A percentile compares a stretch with the other conserved stretches of the same genome.
phyloP scores from a whole-genome alignment of 257 asterid species.

The Cordia subcordata region DNA sequence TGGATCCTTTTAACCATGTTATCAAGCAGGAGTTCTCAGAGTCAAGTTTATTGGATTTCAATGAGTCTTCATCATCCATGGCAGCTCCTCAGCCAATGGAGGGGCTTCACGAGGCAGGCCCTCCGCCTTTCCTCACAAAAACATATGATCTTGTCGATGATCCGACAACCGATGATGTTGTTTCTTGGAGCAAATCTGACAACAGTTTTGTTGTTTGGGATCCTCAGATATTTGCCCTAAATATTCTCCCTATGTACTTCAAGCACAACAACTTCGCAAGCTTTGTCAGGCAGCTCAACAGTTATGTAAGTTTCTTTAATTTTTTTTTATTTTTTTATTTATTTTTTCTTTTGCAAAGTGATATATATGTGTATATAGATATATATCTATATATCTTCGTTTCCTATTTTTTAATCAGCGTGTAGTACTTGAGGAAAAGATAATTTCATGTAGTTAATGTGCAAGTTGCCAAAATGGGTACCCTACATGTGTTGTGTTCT shows the following conservation, averaged over 20 bases:
- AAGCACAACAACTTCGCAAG: slow-evolving; percentile 75
- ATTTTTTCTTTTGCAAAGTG: too few species aligned
- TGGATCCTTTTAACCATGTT: slow-evolving; percentile 29
- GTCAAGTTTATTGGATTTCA: slow-evolving; percentile 19
- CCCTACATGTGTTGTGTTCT: too few species aligned
- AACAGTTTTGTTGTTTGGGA: slow-evolving; percentile 80
- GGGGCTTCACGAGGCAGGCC: slow-evolving; percentile 43
- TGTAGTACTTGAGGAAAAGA: too few species aligned
- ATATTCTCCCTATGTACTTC: slow-evolving; percentile 72
- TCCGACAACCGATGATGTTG: slow-evolving; percentile 43
- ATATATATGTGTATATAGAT: too few species aligned
- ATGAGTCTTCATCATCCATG: slow-evolving; percentile 2
- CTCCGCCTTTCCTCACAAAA: slow-evolving; percentile 69
- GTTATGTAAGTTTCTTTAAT: slow-evolving; percentile 45
- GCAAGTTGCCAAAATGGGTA: too few species aligned
- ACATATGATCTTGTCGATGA: slow-evolving; percentile 71
- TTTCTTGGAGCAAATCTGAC: slow-evolving; percentile 70
- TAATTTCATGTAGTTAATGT: too few species aligned
- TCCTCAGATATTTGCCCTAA: slow-evolving; percentile 52
- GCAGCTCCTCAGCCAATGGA: slow-evolving; percentile 47
- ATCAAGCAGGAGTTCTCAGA: slow-evolving; percentile 30
- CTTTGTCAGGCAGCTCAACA: slow-evolving; percentile 76
- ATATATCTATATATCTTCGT: too few species aligned
- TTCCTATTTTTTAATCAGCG: too few species aligned
- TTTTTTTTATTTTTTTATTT: too few species aligned